Percentiles rank a stretch among this genome's conserved stretches.
Evolutionary conservation across 257 asterid species (phyloP).

Genomic region (Nicotiana undulata): DNA sequence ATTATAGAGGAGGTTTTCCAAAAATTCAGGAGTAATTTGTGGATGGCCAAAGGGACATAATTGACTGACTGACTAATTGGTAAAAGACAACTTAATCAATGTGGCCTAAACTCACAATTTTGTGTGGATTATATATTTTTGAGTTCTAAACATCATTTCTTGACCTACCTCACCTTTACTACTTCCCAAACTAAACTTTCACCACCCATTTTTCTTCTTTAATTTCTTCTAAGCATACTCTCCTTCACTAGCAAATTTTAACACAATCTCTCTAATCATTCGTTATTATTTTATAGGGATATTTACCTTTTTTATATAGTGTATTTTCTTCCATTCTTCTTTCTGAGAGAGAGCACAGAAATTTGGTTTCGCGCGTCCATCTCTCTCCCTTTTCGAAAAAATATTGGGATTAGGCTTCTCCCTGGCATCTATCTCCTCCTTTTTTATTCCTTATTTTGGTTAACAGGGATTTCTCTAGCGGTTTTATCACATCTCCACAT

Average conservation of each 20-base stretch:
- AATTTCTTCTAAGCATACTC: neutral
- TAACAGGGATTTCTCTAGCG: neutral
- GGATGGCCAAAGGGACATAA: constrained; percentile 15
- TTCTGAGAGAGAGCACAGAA: neutral
- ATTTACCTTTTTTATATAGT: neutral
- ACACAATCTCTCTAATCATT: neutral
- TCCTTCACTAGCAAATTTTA: neutral
- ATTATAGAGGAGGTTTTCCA: constrained; percentile 8
- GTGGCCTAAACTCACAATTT: neutral
- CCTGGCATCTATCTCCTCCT: constrained; percentile 4
- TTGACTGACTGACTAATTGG: neutral
- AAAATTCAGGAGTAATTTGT: constrained; percentile 19
- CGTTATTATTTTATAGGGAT: neutral
- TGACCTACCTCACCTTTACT: neutral
- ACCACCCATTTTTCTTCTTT: constrained; percentile 14
- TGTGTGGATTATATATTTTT: neutral
- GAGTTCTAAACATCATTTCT: neutral
- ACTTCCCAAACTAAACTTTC: constrained; percentile 6
- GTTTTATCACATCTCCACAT: neutral
- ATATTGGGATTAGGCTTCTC: constrained; percentile 13
- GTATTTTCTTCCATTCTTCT: neutral
- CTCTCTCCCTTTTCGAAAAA: constrained; percentile 15
- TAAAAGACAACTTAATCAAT: neutral
- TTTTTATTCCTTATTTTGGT: neutral
- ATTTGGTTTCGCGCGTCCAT: constrained; percentile 13